These are phyloP conservation scores for Gossypium rotundifolium DNA, from an alignment of 345 rosid genomes.

Conservation along the genomic window DNA sequence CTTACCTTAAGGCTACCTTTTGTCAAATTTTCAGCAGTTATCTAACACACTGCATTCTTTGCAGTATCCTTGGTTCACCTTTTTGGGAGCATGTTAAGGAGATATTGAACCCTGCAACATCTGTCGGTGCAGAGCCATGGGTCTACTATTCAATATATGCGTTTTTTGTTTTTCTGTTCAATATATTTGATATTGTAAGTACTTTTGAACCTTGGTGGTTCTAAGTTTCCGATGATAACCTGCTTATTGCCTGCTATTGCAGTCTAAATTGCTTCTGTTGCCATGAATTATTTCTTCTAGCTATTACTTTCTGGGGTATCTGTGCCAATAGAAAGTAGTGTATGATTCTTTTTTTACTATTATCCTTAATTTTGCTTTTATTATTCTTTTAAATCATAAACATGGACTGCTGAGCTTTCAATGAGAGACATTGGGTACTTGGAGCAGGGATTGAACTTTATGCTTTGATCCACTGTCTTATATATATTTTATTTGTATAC, in stretches of 20 bases:
- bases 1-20: background rate
- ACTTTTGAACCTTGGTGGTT: conserved; percentile 8
- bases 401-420: background rate
- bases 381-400: background rate
- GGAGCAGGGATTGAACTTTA: background rate
- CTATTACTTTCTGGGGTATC: background rate
- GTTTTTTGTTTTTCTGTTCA: conserved; percentile 82
- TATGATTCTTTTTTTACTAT: background rate
- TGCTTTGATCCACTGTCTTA: background rate
- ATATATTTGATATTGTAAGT: conserved; percentile 95
- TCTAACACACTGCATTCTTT: conserved; percentile 28
- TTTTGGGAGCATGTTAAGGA: conserved; percentile 77
- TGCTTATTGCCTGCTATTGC: conserved; percentile 3
- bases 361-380: background rate
- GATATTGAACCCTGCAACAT: conserved; percentile 78
- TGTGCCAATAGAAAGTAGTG: background rate
- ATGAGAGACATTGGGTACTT: background rate
- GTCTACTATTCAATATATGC: conserved; percentile 86
- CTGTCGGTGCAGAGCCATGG: conserved; percentile 86
- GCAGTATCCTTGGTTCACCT: conserved; percentile 69
- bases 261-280: background rate
- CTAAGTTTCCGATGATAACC: background rate
- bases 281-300: background rate
- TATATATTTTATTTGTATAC: background rate
- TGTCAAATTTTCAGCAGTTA: conserved; percentile 7